A percentile compares a stretch with the other conserved stretches of the same genome.
Conservation (phyloP, 169 alveolate genomes). For the Plasmodium relictum region DNA sequence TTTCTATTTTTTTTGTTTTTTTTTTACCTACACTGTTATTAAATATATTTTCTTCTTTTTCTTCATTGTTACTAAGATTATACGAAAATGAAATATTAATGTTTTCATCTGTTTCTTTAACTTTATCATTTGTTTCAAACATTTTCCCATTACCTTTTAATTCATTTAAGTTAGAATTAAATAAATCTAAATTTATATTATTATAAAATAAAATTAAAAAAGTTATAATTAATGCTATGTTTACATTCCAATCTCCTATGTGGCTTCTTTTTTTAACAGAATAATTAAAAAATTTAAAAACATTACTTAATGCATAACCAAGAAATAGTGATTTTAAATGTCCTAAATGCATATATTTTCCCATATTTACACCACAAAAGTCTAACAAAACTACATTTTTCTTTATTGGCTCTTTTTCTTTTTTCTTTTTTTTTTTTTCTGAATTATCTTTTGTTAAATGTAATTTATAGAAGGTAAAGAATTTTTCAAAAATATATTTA, state of each 20-base stretch:
- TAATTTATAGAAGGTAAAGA: background rate
- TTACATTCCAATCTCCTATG: conserved; percentile 84
- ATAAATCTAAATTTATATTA: background rate
- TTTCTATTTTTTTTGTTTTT: background rate
- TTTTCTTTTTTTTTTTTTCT: background rate
- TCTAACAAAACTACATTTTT: conserved; percentile 77
- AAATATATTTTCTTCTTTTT: background rate
- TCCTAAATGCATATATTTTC: conserved; percentile 85
- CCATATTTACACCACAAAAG: conserved; percentile 84
- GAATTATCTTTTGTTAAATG: background rate
- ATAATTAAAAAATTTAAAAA: conserved; percentile 77
- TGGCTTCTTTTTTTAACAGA: conserved; percentile 81
- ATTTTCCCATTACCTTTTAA: background rate
- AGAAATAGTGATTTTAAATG: conserved; percentile 83
- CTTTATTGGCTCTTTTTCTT: background rate
- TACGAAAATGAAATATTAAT: background rate
- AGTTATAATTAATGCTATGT: conserved; percentile 39
- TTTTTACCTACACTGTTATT: background rate
- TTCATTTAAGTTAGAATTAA: background rate
- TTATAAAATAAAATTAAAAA: conserved; percentile 27
- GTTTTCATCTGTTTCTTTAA: background rate
- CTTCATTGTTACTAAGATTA: background rate
- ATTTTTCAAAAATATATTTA: background rate
- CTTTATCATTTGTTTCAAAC: background rate
- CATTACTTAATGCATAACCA: conserved; percentile 83